phyloP scores from a whole-genome alignment of 2,329 filamentous ascomycete genomes.

The Coniochaeta prunicola region DNA sequence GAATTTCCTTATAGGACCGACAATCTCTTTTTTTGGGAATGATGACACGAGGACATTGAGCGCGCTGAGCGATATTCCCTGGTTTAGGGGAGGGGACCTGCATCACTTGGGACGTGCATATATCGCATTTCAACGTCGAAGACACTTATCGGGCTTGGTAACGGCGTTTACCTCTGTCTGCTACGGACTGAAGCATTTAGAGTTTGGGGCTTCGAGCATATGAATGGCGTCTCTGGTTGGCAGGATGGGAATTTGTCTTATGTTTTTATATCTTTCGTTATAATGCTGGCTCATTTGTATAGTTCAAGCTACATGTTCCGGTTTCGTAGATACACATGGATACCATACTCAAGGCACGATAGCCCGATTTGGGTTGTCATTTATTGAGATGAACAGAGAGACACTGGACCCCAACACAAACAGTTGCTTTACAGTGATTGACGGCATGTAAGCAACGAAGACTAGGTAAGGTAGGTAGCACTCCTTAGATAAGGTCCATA shows the following conservation, averaged over 20 bases:
- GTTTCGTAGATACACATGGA: background rate
- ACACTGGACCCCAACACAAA: too few species aligned
- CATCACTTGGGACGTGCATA: background rate
- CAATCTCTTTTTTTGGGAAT: background rate
- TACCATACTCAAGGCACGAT: too few species aligned
- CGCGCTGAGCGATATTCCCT: background rate
- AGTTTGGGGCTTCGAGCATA: background rate
- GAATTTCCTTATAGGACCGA: slow-evolving; percentile 33
- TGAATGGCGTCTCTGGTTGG: background rate
- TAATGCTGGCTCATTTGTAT: background rate
- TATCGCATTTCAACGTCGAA: background rate
- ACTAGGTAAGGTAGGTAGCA: too few species aligned
- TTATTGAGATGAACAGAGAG: too few species aligned
- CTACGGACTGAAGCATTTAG: background rate
- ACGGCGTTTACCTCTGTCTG: background rate
- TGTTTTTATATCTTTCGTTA: background rate
- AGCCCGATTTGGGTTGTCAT: too few species aligned
- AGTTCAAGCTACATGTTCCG: background rate
- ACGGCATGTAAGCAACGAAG: too few species aligned
- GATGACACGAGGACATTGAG: background rate
- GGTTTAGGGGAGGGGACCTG: background rate
- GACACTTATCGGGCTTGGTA: background rate
- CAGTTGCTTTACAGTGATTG: too few species aligned
- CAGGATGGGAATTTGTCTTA: background rate
- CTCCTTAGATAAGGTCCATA: too few species aligned